phyloP scores from a whole-genome alignment of 805 yeast genomes.

The Yamadazyma paraphyllophila region DNA sequence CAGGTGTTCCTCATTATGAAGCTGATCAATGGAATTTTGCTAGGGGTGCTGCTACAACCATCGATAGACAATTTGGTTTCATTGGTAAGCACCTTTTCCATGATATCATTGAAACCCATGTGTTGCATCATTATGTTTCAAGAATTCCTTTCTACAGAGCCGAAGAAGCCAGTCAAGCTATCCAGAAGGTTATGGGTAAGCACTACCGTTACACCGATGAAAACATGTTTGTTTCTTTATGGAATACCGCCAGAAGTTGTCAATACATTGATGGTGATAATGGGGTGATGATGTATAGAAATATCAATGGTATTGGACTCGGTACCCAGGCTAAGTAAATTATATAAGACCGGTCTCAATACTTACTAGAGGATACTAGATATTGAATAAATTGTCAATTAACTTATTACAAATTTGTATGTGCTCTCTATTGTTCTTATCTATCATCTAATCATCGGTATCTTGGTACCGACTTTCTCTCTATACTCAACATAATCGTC shows the following conservation, averaged over 20 bases:
- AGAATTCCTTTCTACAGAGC: conserved; percentile 87
- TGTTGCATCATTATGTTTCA: conserved; percentile 78
- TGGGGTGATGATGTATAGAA: conserved; percentile 74
- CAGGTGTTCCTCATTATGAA: conserved; percentile 76
- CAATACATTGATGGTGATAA: conserved; percentile 73
- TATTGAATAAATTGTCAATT: too few relatives aligned
- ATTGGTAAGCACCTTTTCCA: conserved; percentile 78
- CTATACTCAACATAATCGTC: conserved; percentile 57
- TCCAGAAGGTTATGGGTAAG: conserved; percentile 80
- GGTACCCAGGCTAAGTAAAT: conserved; percentile 16
- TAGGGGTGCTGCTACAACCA: conserved; percentile 87
- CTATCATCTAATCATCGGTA: conserved; percentile 23
- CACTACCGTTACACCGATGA: conserved; percentile 67
- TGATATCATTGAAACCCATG: conserved; percentile 89
- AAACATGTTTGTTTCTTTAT: conserved; percentile 69
- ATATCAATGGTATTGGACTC: conserved; percentile 51
- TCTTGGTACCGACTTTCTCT: conserved; percentile 48
- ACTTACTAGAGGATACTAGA: too few relatives aligned
- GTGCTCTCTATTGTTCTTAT: background rate
- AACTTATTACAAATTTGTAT: too few relatives aligned
- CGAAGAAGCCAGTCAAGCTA: conserved; percentile 74
- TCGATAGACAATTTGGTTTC: conserved; percentile 81
- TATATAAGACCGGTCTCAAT: too few relatives aligned
- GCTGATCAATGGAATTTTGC: conserved; percentile 78
- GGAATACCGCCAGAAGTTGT: conserved; percentile 62